Evolutionary conservation across 768 basidiomycete species (phyloP).

Genomic region (Russula sp.): DNA sequence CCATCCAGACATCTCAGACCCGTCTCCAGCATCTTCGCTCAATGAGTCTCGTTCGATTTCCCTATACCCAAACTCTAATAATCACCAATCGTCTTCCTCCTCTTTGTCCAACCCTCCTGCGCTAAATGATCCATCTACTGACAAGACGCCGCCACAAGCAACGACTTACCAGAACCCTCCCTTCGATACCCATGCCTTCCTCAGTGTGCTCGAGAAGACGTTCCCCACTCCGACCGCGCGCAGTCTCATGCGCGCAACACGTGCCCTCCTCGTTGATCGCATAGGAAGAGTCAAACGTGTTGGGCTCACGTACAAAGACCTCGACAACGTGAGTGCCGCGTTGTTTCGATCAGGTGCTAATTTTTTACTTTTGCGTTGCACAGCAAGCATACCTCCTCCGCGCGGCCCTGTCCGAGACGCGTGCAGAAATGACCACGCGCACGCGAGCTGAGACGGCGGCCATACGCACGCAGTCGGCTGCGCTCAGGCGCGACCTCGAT

Average conservation of each 20-base stretch:
- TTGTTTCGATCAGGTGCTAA: background rate
- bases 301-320: constrained; percentile 65
- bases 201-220: constrained; percentile 57
- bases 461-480: constrained; percentile 68
- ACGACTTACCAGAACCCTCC: constrained; percentile 58
- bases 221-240: constrained; percentile 70
- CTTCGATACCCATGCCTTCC: constrained; percentile 78
- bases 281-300: constrained; percentile 63
- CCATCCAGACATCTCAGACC: background rate
- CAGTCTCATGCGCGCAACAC: constrained; percentile 76
- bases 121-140: background rate
- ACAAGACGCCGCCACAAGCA: constrained; percentile 10
- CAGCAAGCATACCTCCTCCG: constrained; percentile 95
- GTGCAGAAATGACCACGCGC: constrained; percentile 75
- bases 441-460: constrained; percentile 79
- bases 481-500: constrained; percentile 83
- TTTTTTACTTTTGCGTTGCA: constrained; percentile 1
- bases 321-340: constrained; percentile 63
- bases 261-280: constrained; percentile 72
- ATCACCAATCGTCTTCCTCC: background rate
- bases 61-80: background rate
- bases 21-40: background rate
- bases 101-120: constrained; percentile 10
- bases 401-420: constrained; percentile 85
- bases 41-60: constrained; percentile 13